phyloP scores from a whole-genome alignment of 106 monocot genomes.

The Platanthera guangdongensis region DNA sequence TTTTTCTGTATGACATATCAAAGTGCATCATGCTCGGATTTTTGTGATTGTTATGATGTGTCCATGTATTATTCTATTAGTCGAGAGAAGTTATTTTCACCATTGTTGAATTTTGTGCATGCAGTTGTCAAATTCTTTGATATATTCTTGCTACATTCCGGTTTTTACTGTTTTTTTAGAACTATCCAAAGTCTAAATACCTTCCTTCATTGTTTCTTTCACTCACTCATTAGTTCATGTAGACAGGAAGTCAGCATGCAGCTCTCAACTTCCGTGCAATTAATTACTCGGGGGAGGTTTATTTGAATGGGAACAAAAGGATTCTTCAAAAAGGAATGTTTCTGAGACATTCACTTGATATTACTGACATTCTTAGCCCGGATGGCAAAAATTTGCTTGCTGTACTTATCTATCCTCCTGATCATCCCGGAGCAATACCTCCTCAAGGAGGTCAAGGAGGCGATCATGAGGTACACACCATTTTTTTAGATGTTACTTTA shows the following conservation, averaged over 20 bases:
- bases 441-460: constrained; percentile 94
- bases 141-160: background rate
- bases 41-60: background rate
- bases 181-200: background rate
- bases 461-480: constrained; percentile 78
- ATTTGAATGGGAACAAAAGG: constrained; percentile 80
- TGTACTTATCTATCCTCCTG: constrained; percentile 95
- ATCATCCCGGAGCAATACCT: constrained; percentile 91
- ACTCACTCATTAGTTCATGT: constrained; percentile 7
- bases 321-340: constrained; percentile 90
- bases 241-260: constrained; percentile 77
- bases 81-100: background rate
- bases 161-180: background rate
- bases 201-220: background rate
- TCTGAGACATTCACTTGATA: constrained; percentile 76
- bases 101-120: background rate
- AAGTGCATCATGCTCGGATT: background rate
- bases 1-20: background rate
- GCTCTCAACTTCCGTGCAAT: constrained; percentile 92
- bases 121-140: background rate
- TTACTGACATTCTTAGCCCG: constrained; percentile 80
- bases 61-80: background rate
- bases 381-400: constrained; percentile 83
- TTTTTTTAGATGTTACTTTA: too few species aligned
- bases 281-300: constrained; percentile 90